Base-by-base conservation (phyloP, 2,329 filamentous ascomycete genomes). In the Tolypocladium guangdongense region DNA sequence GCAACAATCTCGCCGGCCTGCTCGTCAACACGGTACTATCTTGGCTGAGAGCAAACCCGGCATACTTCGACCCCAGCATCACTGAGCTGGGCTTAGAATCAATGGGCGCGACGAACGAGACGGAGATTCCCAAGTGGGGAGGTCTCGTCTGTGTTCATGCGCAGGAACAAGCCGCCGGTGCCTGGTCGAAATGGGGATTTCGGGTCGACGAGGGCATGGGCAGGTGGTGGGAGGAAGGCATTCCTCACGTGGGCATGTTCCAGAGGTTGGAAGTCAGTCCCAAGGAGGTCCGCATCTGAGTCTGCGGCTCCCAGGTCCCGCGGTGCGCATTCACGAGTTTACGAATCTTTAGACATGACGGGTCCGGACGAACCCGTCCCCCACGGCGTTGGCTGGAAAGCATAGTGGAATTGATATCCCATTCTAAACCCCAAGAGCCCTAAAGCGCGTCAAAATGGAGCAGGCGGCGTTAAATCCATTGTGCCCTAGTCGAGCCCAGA, bases 181-280 rank as follows among this genome's bases (percentile, higher is more conserved):
- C 84, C 59, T 97, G 90, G 82, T 71, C 73, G 62, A 79, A 75
- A 63, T 79, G 85, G 68, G 90, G 90, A 0, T 96, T 96, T 67
- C 70, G 74, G 57, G 73, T 80, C 11, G 90, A 96, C 68, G 78
- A 87, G 63, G 74, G 70, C 11, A 81, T 92, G 80, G 88, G 88
- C 1, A 76, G 67, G 35, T 96, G 90, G 90, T 75, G 77, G 57
- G 90, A 96, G 68, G 90, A 93, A 63, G 88, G 87, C 4, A 92
- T 96, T 52, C 75, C 80, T 58, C 90, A 96, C 73, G 78, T 95
- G 20, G 90, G 88, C 55, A 95, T 96, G 90, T 95, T 81, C 58
- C 63, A 68, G 58, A 71, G 80, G 36, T 55, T 83, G 32, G 63
- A 73, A 4, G 56, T 74, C 4, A 57, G 54, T 20, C 57, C 62